Base-by-base conservation (phyloP, 2,329 filamentous ascomycete genomes). In the Boeremia exigua region DNA sequence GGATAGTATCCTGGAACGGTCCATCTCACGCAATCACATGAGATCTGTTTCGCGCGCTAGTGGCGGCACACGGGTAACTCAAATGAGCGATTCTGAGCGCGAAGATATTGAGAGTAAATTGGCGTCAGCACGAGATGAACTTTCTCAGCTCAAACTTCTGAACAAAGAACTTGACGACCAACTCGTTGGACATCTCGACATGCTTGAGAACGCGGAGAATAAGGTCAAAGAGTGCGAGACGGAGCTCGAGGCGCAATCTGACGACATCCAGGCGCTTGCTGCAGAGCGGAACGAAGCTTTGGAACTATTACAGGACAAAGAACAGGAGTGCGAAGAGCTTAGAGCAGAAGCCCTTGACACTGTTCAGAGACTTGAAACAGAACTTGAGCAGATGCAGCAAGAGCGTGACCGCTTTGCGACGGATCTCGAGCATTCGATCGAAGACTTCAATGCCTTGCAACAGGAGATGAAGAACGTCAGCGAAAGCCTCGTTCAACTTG, bases 1-100 rank as follows among this genome's bases (percentile, higher is more conserved):
- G 6, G 95, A 98, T 71, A 96, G 92, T 72, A 89, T 98, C 38
- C 85, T 98, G 29, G 95, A 98, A 57, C 87, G 95, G n/a, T 97
- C 94, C 0, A 92, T 93, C 11, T 97, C 94, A 3, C 87, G 94
- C 37, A 88, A 92, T 12, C 85, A 90, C 58, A 85, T 88, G 56
- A 84, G 93, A 51, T 87, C 92, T 0, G 85, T 85, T 17, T 96
- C 92, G 3, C 83, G 91, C 27, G 84, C 84, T 7, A 96, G 91
- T 54, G 71, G 71, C 9, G 71, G 56, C 10, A 75, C 74, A 70
- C 82, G 86, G 19, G 80, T 82, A n/a, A 89, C 89, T 0, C 79
- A 79, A 47, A 83, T 73, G 79, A 92, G 75, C 58, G 93, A 97
- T 58, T 82, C 85, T 3, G 70, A 71, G 12, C 61, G 93, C 94